Conservation (phyloP, 441 rosid species). For the Populus trichocarpa region DNA sequence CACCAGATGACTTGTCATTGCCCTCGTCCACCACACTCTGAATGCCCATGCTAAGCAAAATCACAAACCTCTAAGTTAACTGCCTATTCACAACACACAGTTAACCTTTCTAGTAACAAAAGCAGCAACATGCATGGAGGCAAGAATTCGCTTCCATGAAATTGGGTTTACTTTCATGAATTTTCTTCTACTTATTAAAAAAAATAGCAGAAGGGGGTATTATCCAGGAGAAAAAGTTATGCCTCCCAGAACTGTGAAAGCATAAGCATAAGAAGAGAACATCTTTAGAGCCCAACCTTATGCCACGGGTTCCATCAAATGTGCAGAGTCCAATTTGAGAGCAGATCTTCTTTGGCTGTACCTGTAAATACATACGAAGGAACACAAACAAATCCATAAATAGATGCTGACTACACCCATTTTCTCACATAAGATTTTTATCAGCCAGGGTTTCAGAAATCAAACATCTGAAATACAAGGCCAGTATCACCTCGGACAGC, state of each 20-base stretch:
- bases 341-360: conserved; percentile 55
- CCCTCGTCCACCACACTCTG: conserved; percentile 52
- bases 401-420: neutral
- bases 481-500: conserved; percentile 43
- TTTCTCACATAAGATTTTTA: neutral
- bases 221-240: neutral
- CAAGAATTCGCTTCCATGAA: neutral
- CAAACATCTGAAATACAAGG: neutral
- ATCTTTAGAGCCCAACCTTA: conserved; percentile 40
- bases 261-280: neutral
- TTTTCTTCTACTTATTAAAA: neutral
- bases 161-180: neutral
- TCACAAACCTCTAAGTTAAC: neutral
- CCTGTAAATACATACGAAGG: conserved; percentile 33
- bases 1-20: conserved; percentile 28
- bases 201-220: neutral
- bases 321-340: conserved; percentile 65
- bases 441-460: neutral
- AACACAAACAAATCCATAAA: neutral
- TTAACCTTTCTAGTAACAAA: neutral
- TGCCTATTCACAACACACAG: neutral
- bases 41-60: conserved; percentile 56
- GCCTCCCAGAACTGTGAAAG: neutral
- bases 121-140: neutral
- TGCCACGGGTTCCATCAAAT: conserved; percentile 55